Base-by-base conservation (phyloP, 768 basidiomycete species). In the Boletus rex-veris region DNA sequence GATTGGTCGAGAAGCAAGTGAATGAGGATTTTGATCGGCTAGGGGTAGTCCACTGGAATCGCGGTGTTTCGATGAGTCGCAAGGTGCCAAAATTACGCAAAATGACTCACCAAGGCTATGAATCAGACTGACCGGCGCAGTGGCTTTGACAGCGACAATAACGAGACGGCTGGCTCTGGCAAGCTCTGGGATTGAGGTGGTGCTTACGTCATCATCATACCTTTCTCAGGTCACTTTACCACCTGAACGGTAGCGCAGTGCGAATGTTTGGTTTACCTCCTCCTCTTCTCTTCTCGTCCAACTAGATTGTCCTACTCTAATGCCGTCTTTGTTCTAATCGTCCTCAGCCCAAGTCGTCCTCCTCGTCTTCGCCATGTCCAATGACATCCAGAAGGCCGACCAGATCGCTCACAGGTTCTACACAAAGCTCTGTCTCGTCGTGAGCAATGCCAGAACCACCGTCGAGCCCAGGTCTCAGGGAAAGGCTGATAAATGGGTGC, bases 371-470 rank as follows among this genome's bases (percentile, higher is more conserved):
- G 72, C 77, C 69, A 78, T 78, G 77, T 78, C 77, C 62, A 77
- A 75, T 75, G 78, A 79, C 71, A 73, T 73, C 54, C 73, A 73
- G 66, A 90, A 84, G 77, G 86, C 89, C 60, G 89, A 92, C 78
- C 88, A 90, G 78, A 92, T 92, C 63, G 86, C 87, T 45, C 84
- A 85, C 71, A 84, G 85, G 69, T 83, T 90, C 71, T 91, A 89
- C 74, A 82, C 85, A 47, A 92, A 92, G 75, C 83, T 92, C 49
- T 82, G 82, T 67, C 83, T 86, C 64, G 80, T 89, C 61, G 77
- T 92, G 59, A 79, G 84, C 68, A 76, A 88, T 66, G 86, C 89
- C 14, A 77, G 90, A 55, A 76, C 84, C n/a, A 86, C 86, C 40
- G 68, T 70, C 47, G 81, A 80, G 59, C 67, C 69, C 1, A 69